A percentile compares a stretch with the other conserved stretches of the same genome.
phyloP scores from a whole-genome alignment of 768 basidiomycete species.

The Termitomyces eurrhizus region DNA sequence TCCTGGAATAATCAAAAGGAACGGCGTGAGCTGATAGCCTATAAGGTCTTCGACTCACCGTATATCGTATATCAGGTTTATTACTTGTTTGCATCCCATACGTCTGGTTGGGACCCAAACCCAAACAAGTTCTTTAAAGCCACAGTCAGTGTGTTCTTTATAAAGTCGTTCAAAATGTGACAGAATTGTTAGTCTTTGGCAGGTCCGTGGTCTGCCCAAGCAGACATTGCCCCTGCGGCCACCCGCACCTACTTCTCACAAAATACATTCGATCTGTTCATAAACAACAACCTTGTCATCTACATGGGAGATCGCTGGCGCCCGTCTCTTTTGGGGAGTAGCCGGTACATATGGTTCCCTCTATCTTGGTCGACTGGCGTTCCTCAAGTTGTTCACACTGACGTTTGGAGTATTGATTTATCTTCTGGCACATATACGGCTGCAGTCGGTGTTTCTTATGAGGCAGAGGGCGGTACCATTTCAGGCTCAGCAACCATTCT shows the following conservation, averaged over 20 bases:
- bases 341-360: conserved; percentile 61
- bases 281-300: conserved; percentile 43
- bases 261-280: conserved; percentile 50
- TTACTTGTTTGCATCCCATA: conserved; percentile 58
- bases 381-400: conserved; percentile 52
- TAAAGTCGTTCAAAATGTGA: not conserved
- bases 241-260: conserved; percentile 59
- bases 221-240: conserved; percentile 49
- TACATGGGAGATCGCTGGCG: conserved; percentile 70
- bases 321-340: conserved; percentile 47
- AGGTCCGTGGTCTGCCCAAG: conserved; percentile 52
- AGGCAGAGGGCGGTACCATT: conserved; percentile 49
- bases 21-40: conserved; percentile 32
- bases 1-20: conserved; percentile 58
- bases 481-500: conserved; percentile 44
- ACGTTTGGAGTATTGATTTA: conserved; percentile 54
- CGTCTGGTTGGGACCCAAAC: conserved; percentile 56
- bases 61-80: conserved; percentile 35
- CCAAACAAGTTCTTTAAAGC: conserved; percentile 58
- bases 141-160: conserved; percentile 29
- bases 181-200: conserved; percentile 38
- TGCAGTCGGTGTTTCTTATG: conserved; percentile 49
- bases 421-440: conserved; percentile 46
- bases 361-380: conserved; percentile 49
- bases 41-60: not conserved